Evolutionary conservation across 1,139 yeast genomes (phyloP).

Genomic region (Chernovozyma sophiae-reginae): DNA sequence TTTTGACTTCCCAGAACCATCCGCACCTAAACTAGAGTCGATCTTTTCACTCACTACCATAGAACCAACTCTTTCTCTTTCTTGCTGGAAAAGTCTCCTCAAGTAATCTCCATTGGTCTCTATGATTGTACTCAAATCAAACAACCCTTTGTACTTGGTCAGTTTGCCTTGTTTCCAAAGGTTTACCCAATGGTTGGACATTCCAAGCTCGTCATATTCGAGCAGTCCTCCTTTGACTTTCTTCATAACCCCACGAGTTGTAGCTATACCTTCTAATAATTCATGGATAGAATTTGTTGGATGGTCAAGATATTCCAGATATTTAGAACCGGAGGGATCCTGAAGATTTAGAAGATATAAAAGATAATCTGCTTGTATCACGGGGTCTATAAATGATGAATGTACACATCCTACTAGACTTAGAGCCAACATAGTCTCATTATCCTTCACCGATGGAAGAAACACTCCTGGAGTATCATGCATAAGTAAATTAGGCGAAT

Average conservation of each 20-base stretch:
- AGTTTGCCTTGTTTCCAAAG: conserved; percentile 61
- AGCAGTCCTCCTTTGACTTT: conserved; percentile 11
- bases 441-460: conserved; percentile 65
- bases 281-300: conserved; percentile 77
- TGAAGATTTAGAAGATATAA: conserved; percentile 70
- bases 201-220: conserved; percentile 52
- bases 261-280: conserved; percentile 54
- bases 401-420: conserved; percentile 79
- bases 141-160: conserved; percentile 27
- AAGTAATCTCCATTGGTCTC: conserved; percentile 26
- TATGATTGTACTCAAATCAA: conserved; percentile 34
- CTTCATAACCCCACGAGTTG: conserved; percentile 29
- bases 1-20: conserved; percentile 34
- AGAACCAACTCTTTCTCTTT: conserved; percentile 25
- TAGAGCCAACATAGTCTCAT: conserved; percentile 71
- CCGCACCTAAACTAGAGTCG: conserved; percentile 37
- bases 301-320: conserved; percentile 43
- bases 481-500: conserved; percentile 63
- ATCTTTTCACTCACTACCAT: conserved; percentile 30
- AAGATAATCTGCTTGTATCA: conserved; percentile 81
- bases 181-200: conserved; percentile 67
- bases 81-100: conserved; percentile 22
- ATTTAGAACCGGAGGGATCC: conserved; percentile 43
- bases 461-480: conserved; percentile 95
- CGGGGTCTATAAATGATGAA: conserved; percentile 69